Percentiles rank a stretch among this genome's conserved stretches.
Evolutionary conservation across 352 stramenopile species (phyloP).

Genomic region (Pythium scleroteichum): DNA sequence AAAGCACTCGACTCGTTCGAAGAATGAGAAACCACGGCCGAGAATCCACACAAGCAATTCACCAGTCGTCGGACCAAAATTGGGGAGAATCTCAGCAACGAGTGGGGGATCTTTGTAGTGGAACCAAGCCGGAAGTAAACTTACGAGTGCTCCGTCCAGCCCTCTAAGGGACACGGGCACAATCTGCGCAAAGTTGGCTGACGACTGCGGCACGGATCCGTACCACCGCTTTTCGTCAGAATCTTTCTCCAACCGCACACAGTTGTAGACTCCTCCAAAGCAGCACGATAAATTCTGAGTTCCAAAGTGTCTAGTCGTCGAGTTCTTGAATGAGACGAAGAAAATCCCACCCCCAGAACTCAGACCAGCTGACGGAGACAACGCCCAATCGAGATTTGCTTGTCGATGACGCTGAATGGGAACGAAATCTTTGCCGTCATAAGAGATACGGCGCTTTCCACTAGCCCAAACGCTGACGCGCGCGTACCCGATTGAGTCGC

Average conservation of each 20-base stretch:
- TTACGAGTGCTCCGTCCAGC: constrained; percentile 1
- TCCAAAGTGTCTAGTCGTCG: neutral
- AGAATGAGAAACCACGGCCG: constrained; percentile 18
- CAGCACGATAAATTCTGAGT: constrained; percentile 19
- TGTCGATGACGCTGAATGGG: neutral
- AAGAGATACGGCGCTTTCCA: constrained; percentile 2
- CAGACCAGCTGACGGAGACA: constrained; percentile 3
- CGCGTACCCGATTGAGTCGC: neutral
- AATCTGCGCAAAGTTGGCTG: neutral
- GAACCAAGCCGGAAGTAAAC: constrained; percentile 11
- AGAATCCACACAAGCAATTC: constrained; percentile 15
- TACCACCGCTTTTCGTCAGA: constrained; percentile 2
- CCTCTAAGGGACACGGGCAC: constrained; percentile 9
- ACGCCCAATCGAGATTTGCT: neutral
- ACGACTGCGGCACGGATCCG: constrained; percentile 6
- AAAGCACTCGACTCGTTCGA: constrained; percentile 9
- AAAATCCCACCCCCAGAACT: constrained; percentile 2
- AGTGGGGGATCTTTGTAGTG: constrained; percentile 10
- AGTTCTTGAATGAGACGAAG: constrained; percentile 1
- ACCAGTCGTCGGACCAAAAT: constrained; percentile 1
- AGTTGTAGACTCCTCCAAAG: constrained; percentile 7
- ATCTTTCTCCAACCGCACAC: constrained; percentile 1
- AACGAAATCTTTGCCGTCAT: constrained; percentile 1
- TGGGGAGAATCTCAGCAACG: neutral
- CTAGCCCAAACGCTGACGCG: constrained; percentile 15